Evolutionary conservation across 106 monocot genomes (phyloP), one percentile per base, ranked within the genome.

Genomic region (Dendrobium officinale): DNA sequence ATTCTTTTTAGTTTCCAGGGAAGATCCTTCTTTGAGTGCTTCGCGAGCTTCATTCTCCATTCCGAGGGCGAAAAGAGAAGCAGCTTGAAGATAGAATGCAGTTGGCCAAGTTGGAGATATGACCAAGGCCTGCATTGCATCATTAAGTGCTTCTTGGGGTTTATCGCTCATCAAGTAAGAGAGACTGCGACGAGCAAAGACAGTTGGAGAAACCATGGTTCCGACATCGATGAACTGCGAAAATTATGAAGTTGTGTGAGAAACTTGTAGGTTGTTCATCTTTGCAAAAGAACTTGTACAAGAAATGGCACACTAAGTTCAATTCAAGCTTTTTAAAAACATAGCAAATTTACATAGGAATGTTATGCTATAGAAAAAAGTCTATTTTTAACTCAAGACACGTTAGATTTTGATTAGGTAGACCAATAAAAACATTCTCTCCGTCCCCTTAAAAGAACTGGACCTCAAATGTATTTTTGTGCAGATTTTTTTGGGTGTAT

Each of bases 161-260:
- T 86, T 87, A 4, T 97, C 94, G 75, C 80, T 92, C 89, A 97
- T 94, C 84, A 97, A 77, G 76, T 92, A 92, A 48, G 83, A 94
- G 48, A 97, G 77, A 80, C 92, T 90, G 6, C 96, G 88, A 0
- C 96, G 92, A 4, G 92, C 96, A 81, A 87, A 94, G 33, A 97
- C 82, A 17, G 96, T 97, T 42, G 96, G 94, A 29, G 94, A 94
- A 73, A 92, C 87, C 96, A 97, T 97, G 15, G 94, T 97, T 8
- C 96, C 96, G 33, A 89, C 96, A 75, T 94, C 94, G 72, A 94
- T 92, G 85, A 97, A 97, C 96, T 97, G 87, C 84, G 85, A 9
- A 59, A 40, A 20, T 55, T 61, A 40, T 1, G 77, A 13, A 20
- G 26, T 2, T 31, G 68, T 33, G 33, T 68, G 68, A 68, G 31